A percentile compares a stretch with the other conserved stretches of the same genome.
These are phyloP conservation scores for Candida dajiaensis DNA, from an alignment of 805 yeast species.

Conservation along the genomic window DNA sequence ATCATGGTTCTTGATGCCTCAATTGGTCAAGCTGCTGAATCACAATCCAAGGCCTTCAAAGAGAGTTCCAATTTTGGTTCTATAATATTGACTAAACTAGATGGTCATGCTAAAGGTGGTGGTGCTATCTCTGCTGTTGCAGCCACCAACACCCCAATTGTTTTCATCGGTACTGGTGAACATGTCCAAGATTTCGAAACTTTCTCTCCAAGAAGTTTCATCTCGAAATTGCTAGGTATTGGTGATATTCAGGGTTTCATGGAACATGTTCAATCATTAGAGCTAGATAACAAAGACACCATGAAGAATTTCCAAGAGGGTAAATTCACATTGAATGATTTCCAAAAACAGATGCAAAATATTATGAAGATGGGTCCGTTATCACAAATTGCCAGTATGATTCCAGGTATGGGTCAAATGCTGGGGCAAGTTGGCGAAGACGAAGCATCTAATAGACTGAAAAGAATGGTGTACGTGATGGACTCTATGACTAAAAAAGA, in stretches of 20 bases:
- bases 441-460: conserved; percentile 78
- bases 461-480: conserved; percentile 84
- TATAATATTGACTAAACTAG: conserved; percentile 91
- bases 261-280: conserved; percentile 87
- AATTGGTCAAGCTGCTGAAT: conserved; percentile 97
- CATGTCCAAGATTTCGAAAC: conserved; percentile 90
- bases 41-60: conserved; percentile 90
- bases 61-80: conserved; percentile 93
- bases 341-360: conserved; percentile 92
- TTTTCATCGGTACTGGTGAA: conserved; percentile 97
- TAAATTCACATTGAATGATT: conserved; percentile 83
- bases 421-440: conserved; percentile 88
- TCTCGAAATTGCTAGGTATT: conserved; percentile 88
- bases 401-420: conserved; percentile 86
- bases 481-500: conserved; percentile 95
- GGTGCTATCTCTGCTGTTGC: conserved; percentile 99
- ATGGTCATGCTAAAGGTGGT: conserved; percentile 99
- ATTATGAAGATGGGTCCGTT: conserved; percentile 96
- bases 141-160: conserved; percentile 90
- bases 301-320: conserved; percentile 94
- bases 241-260: conserved; percentile 92
- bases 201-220: conserved; percentile 83
- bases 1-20: conserved; percentile 97
- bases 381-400: conserved; percentile 90
- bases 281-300: conserved; percentile 83